A percentile compares a stretch with the other conserved stretches of the same genome.
Conservation (phyloP, 257 asterid species). For the Thymus mandschuricus region DNA sequence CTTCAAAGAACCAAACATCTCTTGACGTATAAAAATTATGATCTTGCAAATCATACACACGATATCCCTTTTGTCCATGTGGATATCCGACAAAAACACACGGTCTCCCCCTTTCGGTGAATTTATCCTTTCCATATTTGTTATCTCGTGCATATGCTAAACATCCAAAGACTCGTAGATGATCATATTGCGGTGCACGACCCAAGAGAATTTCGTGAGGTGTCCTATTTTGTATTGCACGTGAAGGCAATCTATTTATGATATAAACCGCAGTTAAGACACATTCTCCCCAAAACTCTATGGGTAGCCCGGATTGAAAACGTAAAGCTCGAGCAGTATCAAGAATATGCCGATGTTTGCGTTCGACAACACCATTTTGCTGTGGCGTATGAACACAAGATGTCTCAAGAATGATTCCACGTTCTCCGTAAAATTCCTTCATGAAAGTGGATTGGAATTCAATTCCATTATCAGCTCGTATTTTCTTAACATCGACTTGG, state of each 20-base stretch:
- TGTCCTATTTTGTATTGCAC: neutral
- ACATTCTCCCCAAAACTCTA: no score
- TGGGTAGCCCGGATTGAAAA: neutral
- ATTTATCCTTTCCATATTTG: neutral
- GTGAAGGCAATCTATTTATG: neutral
- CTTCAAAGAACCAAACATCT: no score
- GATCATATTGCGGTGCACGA: neutral
- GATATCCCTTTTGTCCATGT: no score
- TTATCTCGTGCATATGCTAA: neutral
- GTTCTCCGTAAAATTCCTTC: neutral
- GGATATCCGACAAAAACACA: no score
- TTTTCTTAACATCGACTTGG: no score
- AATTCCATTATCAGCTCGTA: neutral
- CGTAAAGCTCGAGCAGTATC: neutral
- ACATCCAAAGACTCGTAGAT: neutral
- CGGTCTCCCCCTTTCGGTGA: neutral
- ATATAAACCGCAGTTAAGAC: no score
- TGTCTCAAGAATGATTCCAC: neutral
- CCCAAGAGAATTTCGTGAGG: neutral
- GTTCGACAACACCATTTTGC: neutral
- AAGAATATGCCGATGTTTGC: neutral
- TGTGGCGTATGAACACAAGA: neutral
- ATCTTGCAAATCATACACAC: neutral
- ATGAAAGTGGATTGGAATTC: neutral
- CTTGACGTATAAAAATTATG: no score